phyloP scores from a whole-genome alignment of 805 yeast species.

The Pichia ethanolica region DNA sequence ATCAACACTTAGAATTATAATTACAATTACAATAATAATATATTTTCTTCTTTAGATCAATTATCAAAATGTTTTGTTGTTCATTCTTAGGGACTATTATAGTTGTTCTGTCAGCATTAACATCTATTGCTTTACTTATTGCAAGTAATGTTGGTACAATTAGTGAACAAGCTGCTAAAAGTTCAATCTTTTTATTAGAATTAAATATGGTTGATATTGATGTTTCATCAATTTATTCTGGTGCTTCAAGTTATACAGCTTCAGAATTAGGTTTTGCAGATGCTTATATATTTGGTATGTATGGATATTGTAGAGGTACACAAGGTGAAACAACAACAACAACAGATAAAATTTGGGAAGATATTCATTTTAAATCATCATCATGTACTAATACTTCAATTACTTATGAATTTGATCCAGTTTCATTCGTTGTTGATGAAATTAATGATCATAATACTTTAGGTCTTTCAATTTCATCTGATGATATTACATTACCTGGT shows the following conservation, averaged over 20 bases:
- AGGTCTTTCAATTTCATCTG: constrained; percentile 9
- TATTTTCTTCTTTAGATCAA: no score
- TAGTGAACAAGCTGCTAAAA: constrained; percentile 33
- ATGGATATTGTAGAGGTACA: constrained; percentile 55
- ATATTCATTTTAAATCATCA: constrained; percentile 28
- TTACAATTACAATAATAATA: no score
- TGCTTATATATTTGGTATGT: constrained; percentile 48
- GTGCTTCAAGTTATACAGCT: neutral
- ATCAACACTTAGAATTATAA: no score
- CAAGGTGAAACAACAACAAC: constrained; percentile 10
- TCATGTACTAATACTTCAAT: constrained; percentile 47
- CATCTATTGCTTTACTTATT: constrained; percentile 39
- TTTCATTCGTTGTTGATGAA: constrained; percentile 19
- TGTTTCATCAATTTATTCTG: constrained; percentile 10
- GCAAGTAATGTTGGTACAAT: constrained; percentile 49
- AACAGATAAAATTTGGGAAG: constrained; percentile 8
- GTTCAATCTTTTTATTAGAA: constrained; percentile 41
- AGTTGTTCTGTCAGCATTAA: constrained; percentile 22
- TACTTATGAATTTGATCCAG: constrained; percentile 52
- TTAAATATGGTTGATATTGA: constrained; percentile 33
- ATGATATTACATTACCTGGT: constrained; percentile 44
- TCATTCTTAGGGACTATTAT: constrained; percentile 6
- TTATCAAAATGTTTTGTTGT: constrained; percentile 5
- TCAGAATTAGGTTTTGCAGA: constrained; percentile 35
- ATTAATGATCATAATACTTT: constrained; percentile 6